Percentiles rank a stretch among this genome's conserved stretches.
phyloP scores from a whole-genome alignment of 441 rosid species.

The Erodium texanum region DNA sequence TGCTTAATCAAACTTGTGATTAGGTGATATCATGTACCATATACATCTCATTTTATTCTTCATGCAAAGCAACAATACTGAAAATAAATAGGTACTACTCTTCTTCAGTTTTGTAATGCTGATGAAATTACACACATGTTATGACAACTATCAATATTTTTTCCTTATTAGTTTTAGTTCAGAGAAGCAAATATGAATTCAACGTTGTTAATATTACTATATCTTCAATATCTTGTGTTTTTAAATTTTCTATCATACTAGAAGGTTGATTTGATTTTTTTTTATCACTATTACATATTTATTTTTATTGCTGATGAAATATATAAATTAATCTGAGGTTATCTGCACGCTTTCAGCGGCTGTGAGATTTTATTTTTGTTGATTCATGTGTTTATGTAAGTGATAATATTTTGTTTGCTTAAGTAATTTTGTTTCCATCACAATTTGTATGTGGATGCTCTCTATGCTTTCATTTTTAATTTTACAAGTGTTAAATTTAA shows the following conservation, averaged over 20 bases:
- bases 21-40: not conserved
- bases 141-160: not conserved
- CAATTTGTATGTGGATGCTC: not conserved
- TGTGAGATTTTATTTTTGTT: too few species aligned
- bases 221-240: too few species aligned
- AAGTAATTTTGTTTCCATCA: not conserved
- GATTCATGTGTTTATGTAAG: too few species aligned
- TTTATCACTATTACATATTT: too few species aligned
- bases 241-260: too few species aligned
- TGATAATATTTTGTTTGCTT: too few species aligned
- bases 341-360: too few species aligned
- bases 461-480: conserved; percentile 2
- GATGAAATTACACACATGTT: not conserved
- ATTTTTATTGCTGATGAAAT: too few species aligned
- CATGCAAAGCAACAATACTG: not conserved
- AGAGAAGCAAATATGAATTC: not conserved
- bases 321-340: too few species aligned
- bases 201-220: not conserved
- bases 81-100: not conserved
- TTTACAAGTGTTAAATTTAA: too few species aligned
- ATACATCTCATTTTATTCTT: not conserved
- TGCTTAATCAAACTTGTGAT: not conserved
- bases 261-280: too few species aligned
- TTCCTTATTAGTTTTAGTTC: not conserved
- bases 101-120: not conserved